Evolutionary conservation across 371 early-diverging fungal genomes (phyloP), one percentile per base, ranked within the genome.

Genomic region (Mucor sp.): DNA sequence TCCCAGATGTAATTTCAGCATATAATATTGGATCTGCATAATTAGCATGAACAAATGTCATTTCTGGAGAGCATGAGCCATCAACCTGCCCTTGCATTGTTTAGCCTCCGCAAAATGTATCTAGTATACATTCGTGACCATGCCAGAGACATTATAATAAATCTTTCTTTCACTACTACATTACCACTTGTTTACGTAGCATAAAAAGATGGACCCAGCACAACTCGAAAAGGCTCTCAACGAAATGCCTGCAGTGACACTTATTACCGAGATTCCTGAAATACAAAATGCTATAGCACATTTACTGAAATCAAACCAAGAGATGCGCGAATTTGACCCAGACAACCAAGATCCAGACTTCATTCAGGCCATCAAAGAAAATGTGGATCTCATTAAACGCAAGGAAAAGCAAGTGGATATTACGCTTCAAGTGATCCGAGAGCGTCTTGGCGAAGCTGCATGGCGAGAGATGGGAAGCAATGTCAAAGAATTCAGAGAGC

Each of bases 271-370:
- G 37, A 80, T 82, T 6, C 75, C 78, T 0, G 67, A 72, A 43
- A 60, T 78, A 17, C 80, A 79, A 68, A 82, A 82, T 55, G 68
- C 80, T 3, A 82, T 80, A 33, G 64, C 66, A 9, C 83, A 82
- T 55, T 41, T 82, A 12, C 35, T 71, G 21, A 64, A 68, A 50
- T 80, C 80, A 5, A 82, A 82, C 53, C 62, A 68, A 32, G 83
- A 74, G 30, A 80, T 82, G 74, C 59, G 65, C 1, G 80, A 82
- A 27, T 80, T 66, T 58, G 78, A 80, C 75, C 68, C 69, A n/a
- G 64, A 69, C 21, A 33, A 57, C 17, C 64, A 62, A 48, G 74
- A 74, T n/a, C 75, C 75, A 14, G 75, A 78, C 63, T 68, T 82
- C 27, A 48, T 47, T 15, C 67, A 70, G 48, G 83, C 83, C 6